Conservation (phyloP, 371 early-diverging fungal genomes). For the Haplosporangium sp. region DNA sequence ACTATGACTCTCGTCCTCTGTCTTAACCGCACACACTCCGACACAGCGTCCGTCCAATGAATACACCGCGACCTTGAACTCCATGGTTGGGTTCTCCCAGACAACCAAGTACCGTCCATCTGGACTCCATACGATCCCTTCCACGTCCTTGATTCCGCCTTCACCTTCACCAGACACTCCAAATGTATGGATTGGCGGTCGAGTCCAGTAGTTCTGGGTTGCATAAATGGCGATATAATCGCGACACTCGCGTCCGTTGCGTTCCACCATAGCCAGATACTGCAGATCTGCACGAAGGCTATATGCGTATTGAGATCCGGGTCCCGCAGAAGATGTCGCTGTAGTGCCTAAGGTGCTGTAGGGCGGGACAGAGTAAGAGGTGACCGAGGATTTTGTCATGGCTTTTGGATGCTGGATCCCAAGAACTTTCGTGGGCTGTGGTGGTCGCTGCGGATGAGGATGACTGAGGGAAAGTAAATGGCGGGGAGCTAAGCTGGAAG, state of each 20-base stretch:
- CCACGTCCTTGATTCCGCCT: constrained; percentile 45
- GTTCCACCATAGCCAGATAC: constrained; percentile 41
- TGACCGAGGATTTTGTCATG: constrained; percentile 25
- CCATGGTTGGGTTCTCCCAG: constrained; percentile 50
- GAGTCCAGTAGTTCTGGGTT: constrained; percentile 40
- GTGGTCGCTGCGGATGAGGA: constrained; percentile 11
- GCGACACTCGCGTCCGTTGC: constrained; percentile 37
- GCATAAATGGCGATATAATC: constrained; percentile 46
- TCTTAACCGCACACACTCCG: constrained; percentile 15
- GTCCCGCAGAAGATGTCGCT: constrained; percentile 36
- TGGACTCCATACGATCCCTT: constrained; percentile 50
- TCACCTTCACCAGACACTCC: constrained; percentile 12
- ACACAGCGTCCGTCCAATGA: constrained; percentile 47
- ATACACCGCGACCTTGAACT: constrained; percentile 39
- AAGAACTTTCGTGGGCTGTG: constrained; percentile 15
- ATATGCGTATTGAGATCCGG: constrained; percentile 26
- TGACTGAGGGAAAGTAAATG: constrained; percentile 1
- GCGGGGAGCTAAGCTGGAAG: neutral
- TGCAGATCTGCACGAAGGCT: constrained; percentile 43
- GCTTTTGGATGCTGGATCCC: constrained; percentile 42
- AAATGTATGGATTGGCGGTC: constrained; percentile 36
- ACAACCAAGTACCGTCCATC: constrained; percentile 46
- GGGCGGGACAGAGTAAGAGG: constrained; percentile 43
- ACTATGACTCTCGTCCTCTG: constrained; percentile 10
- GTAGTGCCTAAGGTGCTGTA: constrained; percentile 44